phyloP scores from a whole-genome alignment of 2,329 filamentous ascomycete species.

The Coniella vitis region DNA sequence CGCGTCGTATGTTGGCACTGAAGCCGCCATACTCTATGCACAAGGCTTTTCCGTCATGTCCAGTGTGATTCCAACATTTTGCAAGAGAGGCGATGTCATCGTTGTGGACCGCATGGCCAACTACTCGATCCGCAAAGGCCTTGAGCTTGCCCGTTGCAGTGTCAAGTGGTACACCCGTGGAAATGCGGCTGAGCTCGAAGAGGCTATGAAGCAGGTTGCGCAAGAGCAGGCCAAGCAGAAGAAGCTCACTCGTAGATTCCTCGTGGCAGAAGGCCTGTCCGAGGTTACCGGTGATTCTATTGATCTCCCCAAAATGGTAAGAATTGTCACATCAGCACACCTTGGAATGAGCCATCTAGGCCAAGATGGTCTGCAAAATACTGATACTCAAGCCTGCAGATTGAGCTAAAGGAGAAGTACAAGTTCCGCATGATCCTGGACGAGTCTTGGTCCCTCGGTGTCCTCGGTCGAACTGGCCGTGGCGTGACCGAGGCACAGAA shows the following conservation, averaged over 20 bases:
- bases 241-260: slow-evolving; percentile 85
- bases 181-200: slow-evolving; percentile 88
- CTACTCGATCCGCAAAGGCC: slow-evolving; percentile 86
- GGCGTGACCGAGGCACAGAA: slow-evolving; percentile 95
- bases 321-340: slow-evolving; percentile 23
- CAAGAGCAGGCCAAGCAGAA: slow-evolving; percentile 81
- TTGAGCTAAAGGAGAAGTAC: slow-evolving; percentile 91
- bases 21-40: slow-evolving; percentile 89
- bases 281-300: slow-evolving; percentile 83
- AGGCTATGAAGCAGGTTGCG: slow-evolving; percentile 74
- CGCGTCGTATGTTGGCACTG: slow-evolving; percentile 78
- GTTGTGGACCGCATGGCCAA: slow-evolving; percentile 92
- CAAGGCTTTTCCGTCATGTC: slow-evolving; percentile 95
- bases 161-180: slow-evolving; percentile 95
- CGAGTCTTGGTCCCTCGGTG: slow-evolving; percentile 95
- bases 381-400: slow-evolving; percentile 34
- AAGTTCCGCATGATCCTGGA: slow-evolving; percentile 97
- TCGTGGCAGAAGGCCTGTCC: slow-evolving; percentile 92
- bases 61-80: slow-evolving; percentile 95
- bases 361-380: background rate
- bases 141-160: slow-evolving; percentile 86
- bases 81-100: slow-evolving; percentile 94
- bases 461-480: slow-evolving; percentile 83
- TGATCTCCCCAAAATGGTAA: slow-evolving; percentile 76
- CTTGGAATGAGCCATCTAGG: too few species aligned